phyloP scores from a whole-genome alignment of 805 yeast species.

The Hyphopichia homilentoma region DNA sequence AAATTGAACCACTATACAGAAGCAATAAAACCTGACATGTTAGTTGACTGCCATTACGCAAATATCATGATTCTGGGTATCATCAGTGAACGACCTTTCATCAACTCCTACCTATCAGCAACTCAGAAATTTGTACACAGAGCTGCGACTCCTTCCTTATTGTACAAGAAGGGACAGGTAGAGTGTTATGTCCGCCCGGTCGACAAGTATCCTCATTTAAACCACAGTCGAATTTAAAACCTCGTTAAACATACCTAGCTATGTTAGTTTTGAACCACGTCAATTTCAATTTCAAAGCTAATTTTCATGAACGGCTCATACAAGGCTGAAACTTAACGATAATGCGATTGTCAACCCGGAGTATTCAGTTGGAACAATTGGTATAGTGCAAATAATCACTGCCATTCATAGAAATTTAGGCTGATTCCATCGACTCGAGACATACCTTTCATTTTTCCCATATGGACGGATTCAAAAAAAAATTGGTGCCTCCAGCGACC shows the following conservation, averaged over 20 bases:
- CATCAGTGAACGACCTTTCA: conserved; percentile 44
- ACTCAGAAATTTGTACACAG: conserved; percentile 45
- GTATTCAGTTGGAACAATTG: conserved; percentile 51
- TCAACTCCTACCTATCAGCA: conserved; percentile 40
- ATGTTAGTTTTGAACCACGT: no score
- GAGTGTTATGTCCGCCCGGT: conserved; percentile 51
- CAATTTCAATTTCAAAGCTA: no score
- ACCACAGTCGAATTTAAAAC: conserved; percentile 4
- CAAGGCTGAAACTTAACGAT: conserved; percentile 54
- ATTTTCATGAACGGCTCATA: conserved; percentile 34
- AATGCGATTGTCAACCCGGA: conserved; percentile 48
- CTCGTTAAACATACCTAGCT: conserved; percentile 6
- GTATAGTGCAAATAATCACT: conserved; percentile 47
- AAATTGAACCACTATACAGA: conserved; percentile 11
- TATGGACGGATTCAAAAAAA: no score
- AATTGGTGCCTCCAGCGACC: no score
- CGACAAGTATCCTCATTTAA: conserved; percentile 42
- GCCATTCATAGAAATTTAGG: conserved; percentile 18
- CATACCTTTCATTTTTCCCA: conserved; percentile 25
- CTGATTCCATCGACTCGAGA: conserved; percentile 1
- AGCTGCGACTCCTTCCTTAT: conserved; percentile 40
- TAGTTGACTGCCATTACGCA: conserved; percentile 6
- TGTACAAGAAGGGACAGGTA: conserved; percentile 39
- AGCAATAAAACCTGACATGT: conserved; percentile 14
- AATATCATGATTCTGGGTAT: not conserved